phyloP scores from a whole-genome alignment of 768 basidiomycete species.

The Pleurotus giganteus region DNA sequence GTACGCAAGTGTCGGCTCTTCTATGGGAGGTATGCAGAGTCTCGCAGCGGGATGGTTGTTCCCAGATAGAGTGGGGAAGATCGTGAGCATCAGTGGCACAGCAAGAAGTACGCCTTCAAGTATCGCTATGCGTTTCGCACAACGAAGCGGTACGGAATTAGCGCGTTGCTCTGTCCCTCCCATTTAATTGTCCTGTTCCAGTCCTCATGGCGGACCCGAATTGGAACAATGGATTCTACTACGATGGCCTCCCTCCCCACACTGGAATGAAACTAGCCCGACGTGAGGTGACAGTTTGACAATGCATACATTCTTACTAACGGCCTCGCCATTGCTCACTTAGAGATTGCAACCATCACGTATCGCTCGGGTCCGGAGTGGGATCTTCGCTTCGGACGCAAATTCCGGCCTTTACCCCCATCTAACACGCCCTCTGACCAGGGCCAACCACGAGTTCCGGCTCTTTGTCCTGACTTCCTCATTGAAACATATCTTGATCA shows the following conservation, averaged over 20 bases:
- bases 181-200: slow-evolving; percentile 26
- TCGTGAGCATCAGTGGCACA: slow-evolving; percentile 94
- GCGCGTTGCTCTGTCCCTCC: not conserved
- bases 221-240: slow-evolving; percentile 99
- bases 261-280: slow-evolving; percentile 98
- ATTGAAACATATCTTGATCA: slow-evolving; percentile 99
- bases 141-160: slow-evolving; percentile 78
- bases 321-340: not conserved
- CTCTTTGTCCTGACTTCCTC: slow-evolving; percentile 93
- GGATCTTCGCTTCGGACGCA: slow-evolving; percentile 95
- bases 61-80: slow-evolving; percentile 83
- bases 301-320: not conserved
- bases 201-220: slow-evolving; percentile 99
- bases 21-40: slow-evolving; percentile 99
- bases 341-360: slow-evolving; percentile 98
- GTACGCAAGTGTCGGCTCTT: slow-evolving; percentile 91
- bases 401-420: slow-evolving; percentile 47
- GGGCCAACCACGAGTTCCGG: slow-evolving; percentile 49
- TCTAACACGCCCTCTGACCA: slow-evolving; percentile 35
- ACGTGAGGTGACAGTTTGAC: slow-evolving; percentile 45
- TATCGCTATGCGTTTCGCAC: slow-evolving; percentile 95
- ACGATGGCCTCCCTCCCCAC: slow-evolving; percentile 92
- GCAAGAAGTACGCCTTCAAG: slow-evolving; percentile 89
- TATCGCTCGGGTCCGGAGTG: slow-evolving; percentile 99
- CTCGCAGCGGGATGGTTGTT: slow-evolving; percentile 92